A percentile compares a stretch with the other conserved stretches of the same genome.
Conservation (phyloP, 306 rosid species). For the Acmispon strigosus region DNA sequence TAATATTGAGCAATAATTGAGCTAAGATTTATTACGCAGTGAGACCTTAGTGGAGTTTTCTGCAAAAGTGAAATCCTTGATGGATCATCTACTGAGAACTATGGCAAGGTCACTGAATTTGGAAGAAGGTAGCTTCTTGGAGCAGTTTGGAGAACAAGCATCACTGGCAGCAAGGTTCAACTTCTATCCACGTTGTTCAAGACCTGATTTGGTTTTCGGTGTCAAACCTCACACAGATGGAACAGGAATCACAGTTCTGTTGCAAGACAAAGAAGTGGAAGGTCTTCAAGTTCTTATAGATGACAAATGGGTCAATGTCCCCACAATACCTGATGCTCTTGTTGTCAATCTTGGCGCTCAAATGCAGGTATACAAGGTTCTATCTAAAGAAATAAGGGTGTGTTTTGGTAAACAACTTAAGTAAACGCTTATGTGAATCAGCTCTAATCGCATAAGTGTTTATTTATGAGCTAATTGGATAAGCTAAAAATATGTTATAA, state of each 20-base stretch:
- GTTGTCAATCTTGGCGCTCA: slow-evolving; percentile 62
- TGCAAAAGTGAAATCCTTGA: slow-evolving; percentile 26
- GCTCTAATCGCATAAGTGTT: no score
- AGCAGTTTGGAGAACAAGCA: slow-evolving; percentile 38
- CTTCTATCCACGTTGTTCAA: slow-evolving; percentile 55
- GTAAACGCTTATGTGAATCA: no score
- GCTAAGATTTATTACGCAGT: slow-evolving; percentile 13
- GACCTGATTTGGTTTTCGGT: slow-evolving; percentile 62
- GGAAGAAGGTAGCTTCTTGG: slow-evolving; percentile 41
- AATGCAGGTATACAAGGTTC: slow-evolving; percentile 41
- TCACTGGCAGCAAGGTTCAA: slow-evolving; percentile 32
- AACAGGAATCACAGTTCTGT: slow-evolving; percentile 49
- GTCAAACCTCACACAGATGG: slow-evolving; percentile 61
- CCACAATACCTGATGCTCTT: slow-evolving; percentile 48
- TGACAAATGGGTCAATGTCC: slow-evolving; percentile 46
- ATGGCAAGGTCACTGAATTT: slow-evolving; percentile 46
- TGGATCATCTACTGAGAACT: slow-evolving; percentile 33
- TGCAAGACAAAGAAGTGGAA: slow-evolving; percentile 56
- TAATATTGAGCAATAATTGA: not conserved
- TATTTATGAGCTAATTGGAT: no score
- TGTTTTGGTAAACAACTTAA: no score
- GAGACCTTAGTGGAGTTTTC: slow-evolving; percentile 31
- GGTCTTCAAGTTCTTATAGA: slow-evolving; percentile 53
- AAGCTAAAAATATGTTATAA: no score
- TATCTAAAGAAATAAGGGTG: not conserved